Evolutionary conservation across 805 yeast genomes (phyloP).

Genomic region (Candida tallmaniae): DNA sequence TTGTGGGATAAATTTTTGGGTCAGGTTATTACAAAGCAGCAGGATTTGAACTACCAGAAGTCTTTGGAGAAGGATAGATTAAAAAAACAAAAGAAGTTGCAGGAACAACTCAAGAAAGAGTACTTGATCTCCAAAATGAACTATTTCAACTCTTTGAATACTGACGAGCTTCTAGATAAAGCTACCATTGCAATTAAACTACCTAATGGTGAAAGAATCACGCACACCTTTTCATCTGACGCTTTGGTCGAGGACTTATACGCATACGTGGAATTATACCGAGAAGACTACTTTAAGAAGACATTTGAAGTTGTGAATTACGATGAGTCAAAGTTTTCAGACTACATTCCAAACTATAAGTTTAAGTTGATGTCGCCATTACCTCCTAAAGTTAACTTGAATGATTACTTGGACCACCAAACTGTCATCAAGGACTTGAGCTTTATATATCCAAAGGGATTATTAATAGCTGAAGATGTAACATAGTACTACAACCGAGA

Average conservation of each 20-base stretch:
- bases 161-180: slow-evolving; percentile 12
- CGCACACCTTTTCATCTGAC: slow-evolving; percentile 27
- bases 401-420: slow-evolving; percentile 24
- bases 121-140: slow-evolving; percentile 25
- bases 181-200: slow-evolving; percentile 72
- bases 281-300: slow-evolving; percentile 37
- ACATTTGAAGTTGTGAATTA: slow-evolving; percentile 21
- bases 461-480: slow-evolving; percentile 56
- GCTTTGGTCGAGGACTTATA: slow-evolving; percentile 27
- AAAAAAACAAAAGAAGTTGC: slow-evolving; percentile 30
- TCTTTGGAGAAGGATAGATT: slow-evolving; percentile 66
- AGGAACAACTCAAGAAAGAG: slow-evolving; percentile 33
- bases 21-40: slow-evolving; percentile 59
- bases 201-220: slow-evolving; percentile 55
- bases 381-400: slow-evolving; percentile 33
- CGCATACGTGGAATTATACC: slow-evolving; percentile 28
- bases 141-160: slow-evolving; percentile 18
- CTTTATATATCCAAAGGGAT: slow-evolving; percentile 38
- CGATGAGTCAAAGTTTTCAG: slow-evolving; percentile 15
- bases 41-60: slow-evolving; percentile 71
- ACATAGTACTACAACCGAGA: too few species aligned
- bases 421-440: slow-evolving; percentile 59
- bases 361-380: slow-evolving; percentile 33
- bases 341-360: slow-evolving; percentile 21
- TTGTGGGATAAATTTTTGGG: slow-evolving; percentile 56